Base-by-base conservation (phyloP, 805 yeast species). In the Jamesozyma gamospora region DNA sequence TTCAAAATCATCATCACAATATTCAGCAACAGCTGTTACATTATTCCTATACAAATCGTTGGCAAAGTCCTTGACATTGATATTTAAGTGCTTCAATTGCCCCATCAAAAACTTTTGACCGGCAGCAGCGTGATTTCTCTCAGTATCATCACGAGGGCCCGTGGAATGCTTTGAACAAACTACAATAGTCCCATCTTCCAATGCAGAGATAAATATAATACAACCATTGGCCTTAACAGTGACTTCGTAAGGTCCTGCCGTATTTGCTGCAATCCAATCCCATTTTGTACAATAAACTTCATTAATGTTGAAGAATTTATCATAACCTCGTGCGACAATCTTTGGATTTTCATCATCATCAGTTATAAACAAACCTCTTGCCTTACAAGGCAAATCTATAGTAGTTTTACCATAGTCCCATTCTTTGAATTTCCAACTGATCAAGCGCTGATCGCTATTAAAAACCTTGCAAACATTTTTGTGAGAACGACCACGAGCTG, bases 201-300 rank as follows among this genome's bases (percentile, higher is more conserved):
- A 60, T 0, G 90, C 96, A 1, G 94, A 70, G 12, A 92, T 70
- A 43, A 92, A 76, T 2, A 84, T 77, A 39, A 92, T 87, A 53
- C 96, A 92, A 0, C 99, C 99, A 55, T 92, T 92, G 41, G 94
- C 94, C 56, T 92, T 92, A 28, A 80, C 67, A 0, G 96, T 78
- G 2, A 87, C 73, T 15, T 72, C 74, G 57, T 81, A 92, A 0
- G 96, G 96, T 0, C 95, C 96, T 4, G 31, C 26, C 0, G 92
- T 79, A 26, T 66, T 50, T 1, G 47, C 35, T n/a, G 52, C 49
- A 4, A 87, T 54, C 48, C 56, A 52, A 0, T 60, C 62, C 66
- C 76, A 68, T 42, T 66, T 70, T 0, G 94, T 80, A 5, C 46
- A 46, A 0, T 62, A 47, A 1, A 72, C 68, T 56, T 92, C 98